These are phyloP conservation scores for Lasiodiplodia sp. DNA, from an alignment of 2,329 filamentous ascomycete genomes.

Conservation along the genomic window DNA sequence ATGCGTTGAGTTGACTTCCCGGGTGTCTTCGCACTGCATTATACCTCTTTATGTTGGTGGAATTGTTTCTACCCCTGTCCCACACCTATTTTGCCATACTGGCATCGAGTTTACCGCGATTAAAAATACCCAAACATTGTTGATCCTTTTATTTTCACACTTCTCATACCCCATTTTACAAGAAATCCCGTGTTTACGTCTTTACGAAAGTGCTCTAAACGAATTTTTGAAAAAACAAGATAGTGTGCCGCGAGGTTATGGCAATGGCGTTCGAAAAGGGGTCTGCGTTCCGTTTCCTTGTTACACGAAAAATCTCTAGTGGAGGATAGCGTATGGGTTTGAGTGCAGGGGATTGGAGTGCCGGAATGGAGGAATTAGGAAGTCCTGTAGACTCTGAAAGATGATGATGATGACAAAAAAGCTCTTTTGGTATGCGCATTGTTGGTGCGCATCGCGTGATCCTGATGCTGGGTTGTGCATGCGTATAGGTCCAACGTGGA, in stretches of 20 bases:
- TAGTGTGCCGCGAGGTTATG: background rate
- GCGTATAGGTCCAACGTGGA: no score
- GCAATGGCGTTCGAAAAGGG: background rate
- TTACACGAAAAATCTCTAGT: background rate
- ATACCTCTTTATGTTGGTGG: background rate
- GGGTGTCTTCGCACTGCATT: background rate
- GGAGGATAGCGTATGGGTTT: background rate
- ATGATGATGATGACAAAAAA: background rate
- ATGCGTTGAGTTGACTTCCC: background rate
- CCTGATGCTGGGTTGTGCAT: background rate
- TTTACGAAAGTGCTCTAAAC: background rate
- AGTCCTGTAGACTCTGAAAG: background rate
- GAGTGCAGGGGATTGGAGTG: background rate
- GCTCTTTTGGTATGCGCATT: background rate
- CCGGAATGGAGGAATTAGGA: background rate
- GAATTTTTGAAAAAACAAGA: background rate
- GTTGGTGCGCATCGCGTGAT: background rate
- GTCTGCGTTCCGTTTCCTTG: background rate
- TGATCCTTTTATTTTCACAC: constrained; percentile 43
- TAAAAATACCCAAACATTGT: constrained; percentile 54
- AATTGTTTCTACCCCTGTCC: background rate
- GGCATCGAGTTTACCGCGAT: background rate
- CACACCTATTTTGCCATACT: background rate
- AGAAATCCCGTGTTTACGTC: background rate
- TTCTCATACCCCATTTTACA: background rate